Percentiles rank a stretch among this genome's conserved stretches.
phyloP scores from a whole-genome alignment of 306 rosid genomes.

The Ormosia emarginata region DNA sequence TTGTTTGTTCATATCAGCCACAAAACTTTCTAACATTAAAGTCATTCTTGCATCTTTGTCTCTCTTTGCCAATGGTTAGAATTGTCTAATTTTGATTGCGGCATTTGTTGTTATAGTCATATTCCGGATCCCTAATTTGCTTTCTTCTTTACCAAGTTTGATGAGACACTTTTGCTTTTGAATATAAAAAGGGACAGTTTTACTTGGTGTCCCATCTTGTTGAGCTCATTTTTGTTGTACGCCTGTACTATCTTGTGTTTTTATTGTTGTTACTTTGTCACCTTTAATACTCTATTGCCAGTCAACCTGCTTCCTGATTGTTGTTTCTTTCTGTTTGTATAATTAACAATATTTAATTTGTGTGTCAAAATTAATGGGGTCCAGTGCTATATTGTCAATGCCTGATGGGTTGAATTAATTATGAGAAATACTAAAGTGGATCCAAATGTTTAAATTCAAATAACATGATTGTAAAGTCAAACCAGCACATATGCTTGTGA shows the following conservation, averaged over 20 bases:
- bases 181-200: neutral
- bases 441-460: too few relatives aligned
- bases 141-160: slow-evolving; percentile 1
- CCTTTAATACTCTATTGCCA: neutral
- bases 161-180: neutral
- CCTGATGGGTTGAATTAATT: too few relatives aligned
- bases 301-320: neutral
- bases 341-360: too few relatives aligned
- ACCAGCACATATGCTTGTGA: too few relatives aligned
- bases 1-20: neutral
- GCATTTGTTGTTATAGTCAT: slow-evolving; percentile 5
- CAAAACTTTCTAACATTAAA: neutral
- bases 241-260: neutral
- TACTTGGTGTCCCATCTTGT: neutral
- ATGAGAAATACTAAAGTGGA: too few relatives aligned
- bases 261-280: neutral
- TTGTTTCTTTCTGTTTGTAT: neutral
- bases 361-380: too few relatives aligned
- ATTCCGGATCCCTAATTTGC: neutral
- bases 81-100: too few relatives aligned
- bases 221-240: neutral
- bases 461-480: too few relatives aligned
- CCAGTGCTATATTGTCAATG: too few relatives aligned
- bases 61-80: too few relatives aligned
- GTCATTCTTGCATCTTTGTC: too few relatives aligned